Percentiles rank a stretch among this genome's conserved stretches.
Evolutionary conservation across 2,329 filamentous ascomycete species (phyloP).

Genomic region (Botryotinia narcissicola): DNA sequence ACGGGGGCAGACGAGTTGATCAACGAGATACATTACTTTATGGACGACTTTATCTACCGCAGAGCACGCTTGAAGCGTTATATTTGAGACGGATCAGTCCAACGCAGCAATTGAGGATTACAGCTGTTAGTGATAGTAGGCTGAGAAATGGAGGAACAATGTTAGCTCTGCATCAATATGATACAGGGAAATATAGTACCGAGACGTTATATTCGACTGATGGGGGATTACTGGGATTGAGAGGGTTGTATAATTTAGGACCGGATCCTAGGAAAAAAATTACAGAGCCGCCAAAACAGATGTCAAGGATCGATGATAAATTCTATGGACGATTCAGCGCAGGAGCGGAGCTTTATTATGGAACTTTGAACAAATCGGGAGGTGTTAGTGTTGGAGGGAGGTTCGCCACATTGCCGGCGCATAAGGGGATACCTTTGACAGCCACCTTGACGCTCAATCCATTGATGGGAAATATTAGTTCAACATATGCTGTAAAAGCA

Average conservation of each 20-base stretch:
- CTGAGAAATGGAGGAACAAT: conserved; percentile 75
- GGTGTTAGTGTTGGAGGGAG: conserved; percentile 85
- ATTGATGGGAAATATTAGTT: conserved; percentile 88
- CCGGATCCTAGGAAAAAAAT: conserved; percentile 31
- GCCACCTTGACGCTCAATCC: conserved; percentile 92
- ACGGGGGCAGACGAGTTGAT: conserved; percentile 48
- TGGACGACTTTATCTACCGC: conserved; percentile 76
- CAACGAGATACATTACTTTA: conserved; percentile 64
- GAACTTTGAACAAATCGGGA: conserved; percentile 87
- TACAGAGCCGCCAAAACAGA: conserved; percentile 25
- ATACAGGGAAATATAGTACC: conserved; percentile 80
- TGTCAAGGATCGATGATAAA: conserved; percentile 48
- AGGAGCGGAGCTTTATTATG: conserved; percentile 93
- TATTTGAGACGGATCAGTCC: conserved; percentile 77
- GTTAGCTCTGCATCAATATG: conserved; percentile 72
- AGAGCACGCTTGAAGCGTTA: conserved; percentile 81
- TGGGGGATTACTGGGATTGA: conserved; percentile 80
- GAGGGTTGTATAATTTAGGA: conserved; percentile 94
- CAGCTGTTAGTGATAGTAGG: conserved; percentile 69
- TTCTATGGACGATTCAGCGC: conserved; percentile 83
- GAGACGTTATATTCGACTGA: conserved; percentile 93
- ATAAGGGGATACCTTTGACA: conserved; percentile 84
- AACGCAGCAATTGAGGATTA: conserved; percentile 75
- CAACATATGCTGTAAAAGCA: conserved; percentile 87
- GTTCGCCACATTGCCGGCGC: conserved; percentile 81